Conservation (phyloP, 768 basidiomycete genomes). For the Glaciozyma antarctica region DNA sequence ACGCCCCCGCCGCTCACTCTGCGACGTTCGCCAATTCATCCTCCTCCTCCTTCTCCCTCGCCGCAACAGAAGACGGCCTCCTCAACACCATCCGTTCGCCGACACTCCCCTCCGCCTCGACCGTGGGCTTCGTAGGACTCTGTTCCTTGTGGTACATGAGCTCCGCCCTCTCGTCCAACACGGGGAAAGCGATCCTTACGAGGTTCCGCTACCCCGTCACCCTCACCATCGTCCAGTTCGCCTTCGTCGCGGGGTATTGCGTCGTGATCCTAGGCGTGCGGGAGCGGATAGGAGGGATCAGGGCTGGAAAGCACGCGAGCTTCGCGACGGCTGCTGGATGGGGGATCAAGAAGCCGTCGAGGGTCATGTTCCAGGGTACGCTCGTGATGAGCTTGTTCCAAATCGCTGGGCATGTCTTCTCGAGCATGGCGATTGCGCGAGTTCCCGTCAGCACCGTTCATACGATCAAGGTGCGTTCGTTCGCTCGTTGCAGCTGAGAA, state of each 20-base stretch:
- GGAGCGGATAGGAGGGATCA: neutral
- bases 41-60: neutral
- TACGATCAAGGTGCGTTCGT: conserved; percentile 78
- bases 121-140: conserved; percentile 53
- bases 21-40: conserved; percentile 50
- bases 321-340: conserved; percentile 27
- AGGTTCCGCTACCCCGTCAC: conserved; percentile 85
- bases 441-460: conserved; percentile 97
- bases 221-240: conserved; percentile 93
- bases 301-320: neutral
- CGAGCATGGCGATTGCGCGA: conserved; percentile 89
- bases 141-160: conserved; percentile 88
- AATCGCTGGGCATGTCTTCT: conserved; percentile 95
- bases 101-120: conserved; percentile 13
- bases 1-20: conserved; percentile 11
- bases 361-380: conserved; percentile 63
- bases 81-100: neutral
- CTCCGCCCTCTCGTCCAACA: conserved; percentile 89
- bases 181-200: conserved; percentile 87
- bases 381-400: conserved; percentile 96
- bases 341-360: conserved; percentile 52
- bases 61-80: neutral
- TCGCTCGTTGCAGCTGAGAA: neutral
- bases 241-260: conserved; percentile 81
- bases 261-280: conserved; percentile 58